These are phyloP conservation scores for Yamadazyma taylorii DNA, from an alignment of 1,139 yeast species.

Conservation along the genomic window DNA sequence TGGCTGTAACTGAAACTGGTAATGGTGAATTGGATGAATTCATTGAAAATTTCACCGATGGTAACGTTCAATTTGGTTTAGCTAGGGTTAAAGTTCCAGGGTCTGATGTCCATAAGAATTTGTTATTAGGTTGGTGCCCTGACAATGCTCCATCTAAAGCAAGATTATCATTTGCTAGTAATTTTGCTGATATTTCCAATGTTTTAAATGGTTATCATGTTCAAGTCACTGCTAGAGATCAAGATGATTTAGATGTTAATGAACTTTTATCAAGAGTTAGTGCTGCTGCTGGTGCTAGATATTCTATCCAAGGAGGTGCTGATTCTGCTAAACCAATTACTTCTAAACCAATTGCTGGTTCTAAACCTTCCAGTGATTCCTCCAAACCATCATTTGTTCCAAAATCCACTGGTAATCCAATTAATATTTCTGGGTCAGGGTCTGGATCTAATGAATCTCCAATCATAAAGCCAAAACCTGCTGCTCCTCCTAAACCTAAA, in stretches of 20 bases:
- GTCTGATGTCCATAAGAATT: slow-evolving; percentile 79
- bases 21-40: slow-evolving; percentile 73
- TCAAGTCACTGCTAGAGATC: slow-evolving; percentile 94
- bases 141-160: slow-evolving; percentile 78
- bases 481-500: slow-evolving; percentile 41
- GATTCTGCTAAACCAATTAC: slow-evolving; percentile 20
- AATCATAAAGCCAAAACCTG: slow-evolving; percentile 30
- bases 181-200: slow-evolving; percentile 71
- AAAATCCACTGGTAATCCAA: slow-evolving; percentile 42
- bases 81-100: slow-evolving; percentile 88
- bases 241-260: slow-evolving; percentile 80
- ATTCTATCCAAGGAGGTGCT: slow-evolving; percentile 56
- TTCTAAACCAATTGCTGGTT: slow-evolving; percentile 20
- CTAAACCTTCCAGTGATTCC: no score
- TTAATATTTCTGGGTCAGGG: slow-evolving; percentile 18
- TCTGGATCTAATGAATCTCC: slow-evolving; percentile 11
- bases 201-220: slow-evolving; percentile 84
- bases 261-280: slow-evolving; percentile 76
- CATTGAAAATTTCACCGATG: slow-evolving; percentile 79
- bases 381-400: slow-evolving; percentile 37
- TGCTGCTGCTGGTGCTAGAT: slow-evolving; percentile 95
- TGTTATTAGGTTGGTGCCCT: slow-evolving; percentile 93
- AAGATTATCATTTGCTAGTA: slow-evolving; percentile 71
- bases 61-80: slow-evolving; percentile 87
- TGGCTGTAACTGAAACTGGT: slow-evolving; percentile 59